Evolutionary conservation across 306 rosid species (phyloP).

Genomic region (Glycine soja): DNA sequence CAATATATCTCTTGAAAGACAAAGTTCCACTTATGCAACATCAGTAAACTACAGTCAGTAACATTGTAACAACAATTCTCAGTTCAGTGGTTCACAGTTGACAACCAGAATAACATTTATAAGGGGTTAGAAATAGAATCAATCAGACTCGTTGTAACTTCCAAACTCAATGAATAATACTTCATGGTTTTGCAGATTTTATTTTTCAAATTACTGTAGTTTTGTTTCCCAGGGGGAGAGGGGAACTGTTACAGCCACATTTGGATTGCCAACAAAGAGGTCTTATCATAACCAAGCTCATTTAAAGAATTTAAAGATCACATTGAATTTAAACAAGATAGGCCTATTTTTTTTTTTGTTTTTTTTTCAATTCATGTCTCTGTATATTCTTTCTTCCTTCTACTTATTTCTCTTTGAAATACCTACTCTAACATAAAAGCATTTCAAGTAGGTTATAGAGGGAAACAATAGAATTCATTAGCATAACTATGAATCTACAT

Average conservation of each 20-base stretch:
- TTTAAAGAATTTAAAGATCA: too few relatives aligned
- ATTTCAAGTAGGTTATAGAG: conserved; percentile 18
- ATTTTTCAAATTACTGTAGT: background rate
- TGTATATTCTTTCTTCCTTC: background rate
- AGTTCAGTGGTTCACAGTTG: background rate
- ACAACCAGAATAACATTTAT: conserved; percentile 11
- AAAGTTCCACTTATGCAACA: background rate
- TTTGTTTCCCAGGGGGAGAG: background rate
- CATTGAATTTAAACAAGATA: too few relatives aligned
- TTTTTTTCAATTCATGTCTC: background rate
- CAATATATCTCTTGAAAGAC: background rate
- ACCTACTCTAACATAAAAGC: background rate
- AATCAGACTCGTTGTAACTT: background rate
- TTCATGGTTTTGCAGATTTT: background rate
- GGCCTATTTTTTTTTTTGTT: too few relatives aligned
- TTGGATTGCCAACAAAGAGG: too few relatives aligned
- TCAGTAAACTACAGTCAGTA: background rate
- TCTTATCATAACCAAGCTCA: too few relatives aligned
- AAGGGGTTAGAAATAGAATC: conserved; percentile 1
- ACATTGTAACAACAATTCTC: background rate
- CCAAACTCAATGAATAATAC: background rate
- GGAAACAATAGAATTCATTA: conserved; percentile 6
- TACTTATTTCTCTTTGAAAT: background rate
- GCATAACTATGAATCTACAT: conserved; percentile 1
- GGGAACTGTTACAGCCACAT: too few relatives aligned